These are phyloP conservation scores for Saposhnikovia divaricata DNA, from an alignment of 129 eudicot species.

Conservation along the genomic window DNA sequence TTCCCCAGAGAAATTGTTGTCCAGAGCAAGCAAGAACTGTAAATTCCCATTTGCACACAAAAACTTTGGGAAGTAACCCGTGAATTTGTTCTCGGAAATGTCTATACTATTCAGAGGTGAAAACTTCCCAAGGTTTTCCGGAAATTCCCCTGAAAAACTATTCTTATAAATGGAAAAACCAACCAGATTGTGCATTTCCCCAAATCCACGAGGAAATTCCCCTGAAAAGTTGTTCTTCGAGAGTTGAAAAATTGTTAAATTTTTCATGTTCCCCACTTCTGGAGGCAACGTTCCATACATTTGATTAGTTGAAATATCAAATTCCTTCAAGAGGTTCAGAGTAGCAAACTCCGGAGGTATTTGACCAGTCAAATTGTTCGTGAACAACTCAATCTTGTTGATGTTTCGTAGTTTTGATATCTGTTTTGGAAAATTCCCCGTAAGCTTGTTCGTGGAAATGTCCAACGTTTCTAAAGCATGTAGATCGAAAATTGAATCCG, in stretches of 20 bases:
- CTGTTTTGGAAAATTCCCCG: conserved; percentile 23
- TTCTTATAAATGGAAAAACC: conserved; percentile 64
- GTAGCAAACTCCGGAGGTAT: conserved; percentile 54
- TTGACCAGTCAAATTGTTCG: conserved; percentile 63
- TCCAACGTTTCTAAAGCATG: conserved; percentile 48
- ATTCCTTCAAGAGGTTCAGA: conserved; percentile 57
- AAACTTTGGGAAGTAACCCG: conserved; percentile 66
- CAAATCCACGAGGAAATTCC: conserved; percentile 64
- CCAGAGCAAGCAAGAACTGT: conserved; percentile 60
- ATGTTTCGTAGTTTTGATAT: conserved; percentile 46
- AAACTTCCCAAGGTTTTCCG: conserved; percentile 54
- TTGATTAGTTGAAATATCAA: conserved; percentile 73
- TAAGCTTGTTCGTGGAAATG: conserved; percentile 44
- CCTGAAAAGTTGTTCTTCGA: conserved; percentile 68
- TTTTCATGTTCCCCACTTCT: conserved; percentile 61
- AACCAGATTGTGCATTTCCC: conserved; percentile 41
- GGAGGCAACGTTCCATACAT: conserved; percentile 63
- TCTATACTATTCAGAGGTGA: conserved; percentile 66
- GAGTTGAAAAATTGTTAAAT: conserved; percentile 61
- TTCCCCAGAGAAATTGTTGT: conserved; percentile 60
- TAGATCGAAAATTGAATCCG: conserved; percentile 51
- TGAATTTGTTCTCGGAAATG: conserved; percentile 74
- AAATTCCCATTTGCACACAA: conserved; percentile 52
- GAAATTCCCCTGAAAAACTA: conserved; percentile 67
- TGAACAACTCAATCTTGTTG: conserved; percentile 62